Evolutionary conservation across 2,329 filamentous ascomycete genomes (phyloP).

Genomic region (Pyrenophora teres): DNA sequence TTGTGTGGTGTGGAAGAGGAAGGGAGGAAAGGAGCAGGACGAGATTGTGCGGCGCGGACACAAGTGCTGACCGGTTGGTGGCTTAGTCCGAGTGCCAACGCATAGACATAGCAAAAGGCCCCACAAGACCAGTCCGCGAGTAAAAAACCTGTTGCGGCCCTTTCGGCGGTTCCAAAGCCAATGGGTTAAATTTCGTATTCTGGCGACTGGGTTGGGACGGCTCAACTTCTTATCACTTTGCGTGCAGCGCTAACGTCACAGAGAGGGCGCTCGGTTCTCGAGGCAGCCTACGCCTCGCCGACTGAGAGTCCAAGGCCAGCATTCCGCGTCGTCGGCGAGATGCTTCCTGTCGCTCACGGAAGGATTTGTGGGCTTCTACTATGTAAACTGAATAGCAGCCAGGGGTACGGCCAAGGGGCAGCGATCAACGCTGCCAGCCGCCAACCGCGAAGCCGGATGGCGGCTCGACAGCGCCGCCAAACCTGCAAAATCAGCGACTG

Average conservation of each 20-base stretch:
- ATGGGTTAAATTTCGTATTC: slow-evolving; percentile 37
- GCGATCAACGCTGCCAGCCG: slow-evolving; percentile 30
- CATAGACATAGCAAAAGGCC: slow-evolving; percentile 44
- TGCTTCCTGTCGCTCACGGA: slow-evolving; percentile 18
- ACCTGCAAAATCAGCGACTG: slow-evolving; percentile 16
- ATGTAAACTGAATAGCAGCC: slow-evolving; percentile 22
- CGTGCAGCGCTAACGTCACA: slow-evolving; percentile 27
- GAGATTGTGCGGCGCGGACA: slow-evolving; percentile 35
- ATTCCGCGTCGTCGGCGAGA: slow-evolving; percentile 31
- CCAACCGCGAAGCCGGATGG: slow-evolving; percentile 18
- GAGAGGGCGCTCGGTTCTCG: slow-evolving; percentile 22
- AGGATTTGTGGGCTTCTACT: slow-evolving; percentile 23
- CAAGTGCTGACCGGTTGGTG: slow-evolving; percentile 40
- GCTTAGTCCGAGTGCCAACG: slow-evolving; percentile 44
- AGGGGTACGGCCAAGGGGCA: slow-evolving; percentile 31
- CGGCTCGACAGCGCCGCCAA: slow-evolving; percentile 30
- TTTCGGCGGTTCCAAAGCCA: slow-evolving; percentile 37
- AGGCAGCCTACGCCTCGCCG: slow-evolving; percentile 21
- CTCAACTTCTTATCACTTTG: slow-evolving; percentile 43
- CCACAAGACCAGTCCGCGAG: slow-evolving; percentile 37
- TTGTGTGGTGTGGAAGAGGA: slow-evolving; percentile 28
- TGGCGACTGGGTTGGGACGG: slow-evolving; percentile 24
- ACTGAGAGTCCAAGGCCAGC: slow-evolving; percentile 23
- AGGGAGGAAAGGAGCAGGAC: slow-evolving; percentile 34
- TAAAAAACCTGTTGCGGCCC: slow-evolving; percentile 28